A percentile compares a stretch with the other conserved stretches of the same genome.
Conservation (phyloP, 805 yeast species). For the Ogataea degrootiae region DNA sequence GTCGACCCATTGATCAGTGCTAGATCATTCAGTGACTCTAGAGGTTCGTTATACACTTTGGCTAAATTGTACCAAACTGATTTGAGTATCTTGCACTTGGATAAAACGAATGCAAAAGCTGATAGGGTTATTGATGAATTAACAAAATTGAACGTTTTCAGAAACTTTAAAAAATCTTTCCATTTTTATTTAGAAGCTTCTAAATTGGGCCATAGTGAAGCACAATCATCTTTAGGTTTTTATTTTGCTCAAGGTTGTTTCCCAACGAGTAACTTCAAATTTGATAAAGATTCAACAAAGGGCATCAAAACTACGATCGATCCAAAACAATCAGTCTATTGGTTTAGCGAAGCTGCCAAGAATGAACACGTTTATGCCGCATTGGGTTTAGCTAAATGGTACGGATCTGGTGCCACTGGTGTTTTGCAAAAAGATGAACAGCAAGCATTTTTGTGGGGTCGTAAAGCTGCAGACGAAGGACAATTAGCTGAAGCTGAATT, state of each 20-base stretch:
- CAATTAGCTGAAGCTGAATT: slow-evolving; percentile 56
- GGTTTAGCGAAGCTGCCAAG: slow-evolving; percentile 69
- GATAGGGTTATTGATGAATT: slow-evolving; percentile 32
- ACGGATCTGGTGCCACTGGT: slow-evolving; percentile 60
- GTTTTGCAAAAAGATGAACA: slow-evolving; percentile 50
- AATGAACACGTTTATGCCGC: slow-evolving; percentile 64
- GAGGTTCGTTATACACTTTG: slow-evolving; percentile 31
- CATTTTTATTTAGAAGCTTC: slow-evolving; percentile 57
- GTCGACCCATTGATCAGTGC: slow-evolving; percentile 30
- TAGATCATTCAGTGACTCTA: slow-evolving; percentile 30
- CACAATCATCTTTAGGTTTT: slow-evolving; percentile 68
- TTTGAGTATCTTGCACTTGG: slow-evolving; percentile 24
- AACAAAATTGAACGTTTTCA: slow-evolving; percentile 24
- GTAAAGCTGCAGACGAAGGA: slow-evolving; percentile 56
- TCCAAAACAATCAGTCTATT: slow-evolving; percentile 58
- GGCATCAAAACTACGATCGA: slow-evolving; percentile 35
- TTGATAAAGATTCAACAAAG: slow-evolving; percentile 27
- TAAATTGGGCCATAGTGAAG: slow-evolving; percentile 52
- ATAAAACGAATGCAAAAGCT: slow-evolving; percentile 26
- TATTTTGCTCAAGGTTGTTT: slow-evolving; percentile 64
- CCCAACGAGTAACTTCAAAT: slow-evolving; percentile 29
- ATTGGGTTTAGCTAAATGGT: slow-evolving; percentile 74
- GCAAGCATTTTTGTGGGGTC: slow-evolving; percentile 67
- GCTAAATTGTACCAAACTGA: slow-evolving; percentile 35
- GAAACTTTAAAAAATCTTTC: slow-evolving; percentile 40